phyloP scores from a whole-genome alignment of 108 stramenopile species.

The Stephanodiscus triporus region DNA sequence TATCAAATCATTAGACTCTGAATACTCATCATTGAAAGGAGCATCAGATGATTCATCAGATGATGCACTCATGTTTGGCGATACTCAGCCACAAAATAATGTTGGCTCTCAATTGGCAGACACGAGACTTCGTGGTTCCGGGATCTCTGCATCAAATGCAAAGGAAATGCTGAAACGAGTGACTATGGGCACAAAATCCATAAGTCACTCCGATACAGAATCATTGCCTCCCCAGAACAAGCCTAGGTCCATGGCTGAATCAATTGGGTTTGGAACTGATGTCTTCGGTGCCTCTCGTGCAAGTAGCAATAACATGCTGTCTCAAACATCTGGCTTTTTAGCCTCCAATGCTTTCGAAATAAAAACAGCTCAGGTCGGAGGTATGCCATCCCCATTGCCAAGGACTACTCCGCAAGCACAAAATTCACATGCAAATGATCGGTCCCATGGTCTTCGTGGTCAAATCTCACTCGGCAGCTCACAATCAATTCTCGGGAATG shows the following conservation, averaged over 20 bases:
- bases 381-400: not conserved
- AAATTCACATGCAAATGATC: constrained; percentile 3
- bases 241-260: constrained; percentile 4
- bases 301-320: not conserved
- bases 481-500: not conserved
- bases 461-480: not conserved
- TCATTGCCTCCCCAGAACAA: not conserved
- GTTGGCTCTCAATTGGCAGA: not conserved
- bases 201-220: constrained; percentile 1
- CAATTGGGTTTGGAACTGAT: not conserved
- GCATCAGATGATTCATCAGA: constrained; percentile 7
- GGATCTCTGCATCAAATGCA: constrained; percentile 4
- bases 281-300: not conserved
- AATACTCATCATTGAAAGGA: not conserved
- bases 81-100: not conserved
- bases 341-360: not conserved
- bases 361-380: not conserved
- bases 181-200: not conserved
- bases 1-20: constrained; percentile 16
- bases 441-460: not conserved
- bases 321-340: not conserved
- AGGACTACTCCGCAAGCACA: not conserved
- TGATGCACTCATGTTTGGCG: not conserved
- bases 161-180: not conserved
- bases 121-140: constrained; percentile 5